Evolutionary conservation across 1,284 basidiomycete genomes (phyloP), one percentile per base, ranked within the genome.

Genomic region (Tremellales sp.): DNA sequence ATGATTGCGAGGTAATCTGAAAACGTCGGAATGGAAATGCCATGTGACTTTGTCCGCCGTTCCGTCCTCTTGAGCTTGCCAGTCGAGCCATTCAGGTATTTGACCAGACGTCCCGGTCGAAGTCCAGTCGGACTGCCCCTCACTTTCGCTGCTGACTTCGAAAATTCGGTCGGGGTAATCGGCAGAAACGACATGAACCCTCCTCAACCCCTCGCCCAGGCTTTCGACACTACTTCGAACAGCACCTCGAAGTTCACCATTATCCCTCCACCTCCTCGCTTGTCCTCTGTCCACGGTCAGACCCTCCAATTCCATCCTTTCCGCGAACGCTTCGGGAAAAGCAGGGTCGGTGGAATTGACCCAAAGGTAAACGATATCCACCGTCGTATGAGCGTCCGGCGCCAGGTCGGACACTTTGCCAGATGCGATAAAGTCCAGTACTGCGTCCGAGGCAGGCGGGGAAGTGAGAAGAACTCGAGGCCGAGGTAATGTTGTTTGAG

Each of bases 1-100:
- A n/a, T 59, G 25, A 46, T 68, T 66, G 11, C 51, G 43, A 3
- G 68, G 67, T 13, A 68, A 52, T 12, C 62, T 51, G 51, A 60
- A 72, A 36, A 70, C 49, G 21, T 65, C 61, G 1, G 58, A 56
- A 41, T 72, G 69, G 45, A 65, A 64, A 54, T 72, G 68, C 65
- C 65, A 68, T 29, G 52, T 54, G 33, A 70, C 23, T 24, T 54
- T 51, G 21, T 40, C 48, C n/a, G n/a, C n/a, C 12, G 42, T 46
- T 35, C 49, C 46, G 24, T 45, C 41, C 21, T 35, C 39, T 11
- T 53, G 48, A 5, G 46, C 40, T 2, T 56, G 43, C 60, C 60
- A 65, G 48, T 72, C 49, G n/a, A 72, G 53, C 69, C 69, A 72
- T 22, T 49, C 47, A 1, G 69, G 64, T 15, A 72, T 53, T 47